Conservation (phyloP, 495 filamentous ascomycete genomes). For the Tuber calosporum region DNA sequence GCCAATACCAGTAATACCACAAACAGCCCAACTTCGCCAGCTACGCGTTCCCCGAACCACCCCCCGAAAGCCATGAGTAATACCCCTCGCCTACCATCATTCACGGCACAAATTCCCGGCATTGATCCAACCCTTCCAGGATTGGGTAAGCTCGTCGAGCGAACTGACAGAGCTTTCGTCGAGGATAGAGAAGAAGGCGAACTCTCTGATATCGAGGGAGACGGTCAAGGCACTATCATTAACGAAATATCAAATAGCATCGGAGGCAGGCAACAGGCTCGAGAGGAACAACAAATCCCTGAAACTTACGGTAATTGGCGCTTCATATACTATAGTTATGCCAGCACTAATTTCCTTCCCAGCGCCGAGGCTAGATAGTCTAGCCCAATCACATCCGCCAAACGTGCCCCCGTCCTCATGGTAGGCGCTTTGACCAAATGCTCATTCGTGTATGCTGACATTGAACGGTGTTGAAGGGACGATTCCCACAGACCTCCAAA, state of each 20-base stretch:
- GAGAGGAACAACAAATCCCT: background rate
- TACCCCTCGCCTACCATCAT: slow-evolving; percentile 24
- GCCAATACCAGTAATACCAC: slow-evolving; percentile 26
- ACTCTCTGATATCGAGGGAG: slow-evolving; percentile 34
- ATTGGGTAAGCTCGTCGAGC: slow-evolving; percentile 16
- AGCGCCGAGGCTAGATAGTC: background rate
- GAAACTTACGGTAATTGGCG: background rate
- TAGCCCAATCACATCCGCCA: background rate
- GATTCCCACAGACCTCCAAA: background rate
- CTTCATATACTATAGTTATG: background rate
- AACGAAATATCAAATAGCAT: background rate
- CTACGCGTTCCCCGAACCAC: slow-evolving; percentile 28
- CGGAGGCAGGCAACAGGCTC: slow-evolving; percentile 28
- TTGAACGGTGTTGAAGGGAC: background rate
- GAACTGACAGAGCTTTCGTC: slow-evolving; percentile 7
- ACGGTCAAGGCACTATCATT: background rate
- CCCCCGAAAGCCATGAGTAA: slow-evolving; percentile 17
- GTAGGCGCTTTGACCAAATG: background rate
- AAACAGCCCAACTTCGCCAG: slow-evolving; percentile 18
- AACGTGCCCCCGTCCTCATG: background rate
- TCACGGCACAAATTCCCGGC: slow-evolving; percentile 11
- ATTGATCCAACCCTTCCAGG: slow-evolving; percentile 17
- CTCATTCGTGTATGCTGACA: background rate
- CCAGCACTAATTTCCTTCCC: background rate
- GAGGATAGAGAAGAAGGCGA: slow-evolving; percentile 41